These are phyloP conservation scores for Ganoderma resinaceum DNA, from an alignment of 1,284 basidiomycete species.

Conservation along the genomic window DNA sequence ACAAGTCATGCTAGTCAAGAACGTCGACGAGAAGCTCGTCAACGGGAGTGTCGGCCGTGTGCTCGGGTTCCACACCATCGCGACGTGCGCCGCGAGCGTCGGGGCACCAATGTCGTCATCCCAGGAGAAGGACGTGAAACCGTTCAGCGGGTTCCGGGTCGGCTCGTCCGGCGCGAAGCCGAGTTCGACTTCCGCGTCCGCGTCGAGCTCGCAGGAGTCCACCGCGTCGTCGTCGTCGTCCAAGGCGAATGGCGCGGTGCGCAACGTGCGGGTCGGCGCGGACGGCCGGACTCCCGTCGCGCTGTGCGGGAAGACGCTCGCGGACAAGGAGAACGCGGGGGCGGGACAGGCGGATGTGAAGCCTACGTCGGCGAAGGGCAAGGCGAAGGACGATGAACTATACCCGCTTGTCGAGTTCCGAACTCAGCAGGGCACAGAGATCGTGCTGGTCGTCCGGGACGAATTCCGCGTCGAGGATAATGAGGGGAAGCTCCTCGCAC, in stretches of 20 bases:
- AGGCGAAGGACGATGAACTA: slow-evolving; percentile 46
- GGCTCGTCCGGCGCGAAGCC: slow-evolving; percentile 1
- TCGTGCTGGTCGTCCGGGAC: slow-evolving; percentile 56
- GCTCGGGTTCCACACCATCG: slow-evolving; percentile 40
- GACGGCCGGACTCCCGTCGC: slow-evolving; percentile 44
- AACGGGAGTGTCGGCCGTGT: slow-evolving; percentile 47
- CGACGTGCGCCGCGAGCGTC: slow-evolving; percentile 34
- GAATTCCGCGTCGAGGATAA: slow-evolving; percentile 55
- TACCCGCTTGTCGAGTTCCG: slow-evolving; percentile 84
- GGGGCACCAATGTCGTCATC: slow-evolving; percentile 4
- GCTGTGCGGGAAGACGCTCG: slow-evolving; percentile 24
- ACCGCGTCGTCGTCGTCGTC: slow-evolving; percentile 4
- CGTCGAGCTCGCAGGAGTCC: slow-evolving; percentile 29
- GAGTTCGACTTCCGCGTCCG: slow-evolving; percentile 26
- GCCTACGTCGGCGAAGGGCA: slow-evolving; percentile 29
- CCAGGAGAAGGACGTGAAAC: neutral
- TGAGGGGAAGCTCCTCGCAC: slow-evolving; percentile 46
- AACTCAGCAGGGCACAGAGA: slow-evolving; percentile 65
- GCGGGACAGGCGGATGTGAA: slow-evolving; percentile 13
- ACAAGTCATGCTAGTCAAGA: slow-evolving; percentile 81
- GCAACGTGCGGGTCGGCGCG: slow-evolving; percentile 41
- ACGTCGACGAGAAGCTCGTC: slow-evolving; percentile 50
- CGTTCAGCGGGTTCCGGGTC: neutral
- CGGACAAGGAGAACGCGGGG: slow-evolving; percentile 41
- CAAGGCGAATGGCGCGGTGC: slow-evolving; percentile 40